Evolutionary conservation across 805 yeast species (phyloP).

Genomic region (Saccharomycopsis sp.): DNA sequence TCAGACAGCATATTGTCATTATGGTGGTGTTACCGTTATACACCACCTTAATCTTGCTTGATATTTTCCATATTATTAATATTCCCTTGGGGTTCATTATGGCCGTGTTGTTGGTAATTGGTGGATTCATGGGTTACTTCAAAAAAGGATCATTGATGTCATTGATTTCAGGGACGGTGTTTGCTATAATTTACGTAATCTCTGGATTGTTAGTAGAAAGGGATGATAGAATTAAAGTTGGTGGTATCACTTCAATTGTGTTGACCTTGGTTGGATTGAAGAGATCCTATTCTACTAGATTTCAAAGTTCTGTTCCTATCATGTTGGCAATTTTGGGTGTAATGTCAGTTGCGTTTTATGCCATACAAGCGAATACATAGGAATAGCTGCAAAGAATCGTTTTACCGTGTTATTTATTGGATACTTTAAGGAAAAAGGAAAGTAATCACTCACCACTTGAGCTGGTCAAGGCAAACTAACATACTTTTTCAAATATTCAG

Average conservation of each 20-base stretch:
- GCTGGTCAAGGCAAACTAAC: conserved; percentile 27
- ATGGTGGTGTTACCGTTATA: not conserved
- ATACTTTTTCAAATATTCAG: conserved; percentile 65
- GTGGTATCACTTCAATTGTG: conserved; percentile 4
- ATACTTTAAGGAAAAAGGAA: not conserved
- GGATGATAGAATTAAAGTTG: conserved; percentile 9
- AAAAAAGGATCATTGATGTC: conserved; percentile 9
- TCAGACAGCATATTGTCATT: not conserved
- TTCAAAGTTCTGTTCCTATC: conserved; percentile 11
- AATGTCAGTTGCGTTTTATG: conserved; percentile 8
- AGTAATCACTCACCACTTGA: not conserved
- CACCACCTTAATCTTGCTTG: conserved; percentile 2
- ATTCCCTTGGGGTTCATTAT: conserved; percentile 16
- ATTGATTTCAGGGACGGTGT: conserved; percentile 5
- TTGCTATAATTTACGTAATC: conserved; percentile 1
- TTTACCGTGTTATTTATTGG: not conserved
- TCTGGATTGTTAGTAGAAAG: not conserved
- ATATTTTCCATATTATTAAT: conserved; percentile 4
- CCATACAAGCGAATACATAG: not conserved
- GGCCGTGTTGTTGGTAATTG: conserved; percentile 8
- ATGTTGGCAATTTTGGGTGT: conserved; percentile 10
- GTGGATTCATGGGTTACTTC: conserved; percentile 10
- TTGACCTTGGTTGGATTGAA: conserved; percentile 9
- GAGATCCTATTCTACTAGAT: conserved; percentile 10
- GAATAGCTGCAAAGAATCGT: not conserved